Evolutionary conservation across 129 eudicot species (phyloP).

Genomic region (Heracleum sosnowskyi): DNA sequence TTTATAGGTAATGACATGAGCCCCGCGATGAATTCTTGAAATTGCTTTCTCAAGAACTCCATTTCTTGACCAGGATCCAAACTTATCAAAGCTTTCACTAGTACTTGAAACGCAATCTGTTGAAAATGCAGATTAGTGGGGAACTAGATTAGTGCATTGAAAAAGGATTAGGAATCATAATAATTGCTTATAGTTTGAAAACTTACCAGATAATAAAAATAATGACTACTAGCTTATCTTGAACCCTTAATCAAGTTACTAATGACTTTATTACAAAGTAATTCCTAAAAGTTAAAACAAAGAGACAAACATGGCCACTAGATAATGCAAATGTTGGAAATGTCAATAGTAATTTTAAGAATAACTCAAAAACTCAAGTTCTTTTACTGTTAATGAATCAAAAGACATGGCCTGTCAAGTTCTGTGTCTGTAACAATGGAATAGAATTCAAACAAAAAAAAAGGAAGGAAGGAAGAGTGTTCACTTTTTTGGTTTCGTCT

Average conservation of each 20-base stretch:
- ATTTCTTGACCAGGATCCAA: constrained; percentile 74
- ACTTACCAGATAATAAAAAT: constrained; percentile 33
- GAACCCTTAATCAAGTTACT: constrained; percentile 38
- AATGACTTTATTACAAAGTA: constrained; percentile 24
- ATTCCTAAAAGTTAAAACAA: not conserved
- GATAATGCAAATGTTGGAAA: not conserved
- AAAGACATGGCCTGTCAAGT: not conserved
- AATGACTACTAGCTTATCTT: constrained; percentile 15
- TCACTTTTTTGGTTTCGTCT: constrained; percentile 74
- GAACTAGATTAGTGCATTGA: not conserved
- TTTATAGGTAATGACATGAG: constrained; percentile 83
- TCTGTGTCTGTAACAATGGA: not conserved
- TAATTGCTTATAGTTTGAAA: constrained; percentile 15
- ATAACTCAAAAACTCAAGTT: not conserved
- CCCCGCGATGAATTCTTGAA: constrained; percentile 83
- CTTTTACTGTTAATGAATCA: not conserved
- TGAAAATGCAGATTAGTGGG: constrained; percentile 5
- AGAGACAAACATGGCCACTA: not conserved
- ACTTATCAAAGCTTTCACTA: constrained; percentile 73
- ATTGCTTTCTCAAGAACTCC: constrained; percentile 62
- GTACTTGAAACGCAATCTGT: constrained; percentile 92
- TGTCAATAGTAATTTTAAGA: not conserved
- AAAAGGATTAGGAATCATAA: constrained; percentile 14
- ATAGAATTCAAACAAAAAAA: not conserved
- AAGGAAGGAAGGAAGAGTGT: not conserved